Percentiles rank a stretch among this genome's conserved stretches.
These are phyloP conservation scores for Epichloe festucae DNA, from an alignment of 2,329 filamentous ascomycete species.

Conservation along the genomic window DNA sequence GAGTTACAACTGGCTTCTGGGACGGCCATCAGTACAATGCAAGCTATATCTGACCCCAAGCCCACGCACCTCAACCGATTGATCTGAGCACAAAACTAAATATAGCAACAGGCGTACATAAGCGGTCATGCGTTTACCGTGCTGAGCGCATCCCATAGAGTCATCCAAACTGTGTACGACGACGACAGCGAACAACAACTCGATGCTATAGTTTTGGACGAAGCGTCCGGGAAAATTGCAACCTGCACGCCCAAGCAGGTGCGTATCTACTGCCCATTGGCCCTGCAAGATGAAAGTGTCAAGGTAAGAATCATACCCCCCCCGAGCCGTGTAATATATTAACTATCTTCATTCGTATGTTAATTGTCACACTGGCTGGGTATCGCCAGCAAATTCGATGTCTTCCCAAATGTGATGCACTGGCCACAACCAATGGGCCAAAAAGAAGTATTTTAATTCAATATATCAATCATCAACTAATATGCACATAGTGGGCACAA, in stretches of 20 bases:
- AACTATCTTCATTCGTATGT: no score
- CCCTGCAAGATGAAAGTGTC: conserved; percentile 54
- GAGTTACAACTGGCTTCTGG: conserved; percentile 63
- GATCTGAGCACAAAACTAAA: neutral
- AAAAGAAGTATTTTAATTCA: no score
- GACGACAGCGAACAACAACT: conserved; percentile 52
- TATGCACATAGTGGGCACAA: conserved; percentile 41
- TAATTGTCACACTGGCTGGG: no score
- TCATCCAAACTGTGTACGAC: conserved; percentile 85
- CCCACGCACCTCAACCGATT: neutral
- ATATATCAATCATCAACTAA: conserved; percentile 8
- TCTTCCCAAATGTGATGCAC: no score
- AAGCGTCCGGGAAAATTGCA: conserved; percentile 73
- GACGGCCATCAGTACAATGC: conserved; percentile 60
- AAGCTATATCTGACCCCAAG: conserved; percentile 18
- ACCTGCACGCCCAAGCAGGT: conserved; percentile 53
- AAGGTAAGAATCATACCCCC: conserved; percentile 40
- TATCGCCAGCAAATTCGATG: no score
- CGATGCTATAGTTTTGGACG: conserved; percentile 69
- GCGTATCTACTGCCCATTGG: conserved; percentile 68
- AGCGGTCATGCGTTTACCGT: conserved; percentile 81
- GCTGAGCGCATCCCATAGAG: conserved; percentile 56
- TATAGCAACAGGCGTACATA: conserved; percentile 59
- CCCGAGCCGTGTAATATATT: neutral
- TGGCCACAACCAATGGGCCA: no score